Base-by-base conservation (phyloP, 73 alveolate genomes). In the Strombidium stylifer region DNA sequence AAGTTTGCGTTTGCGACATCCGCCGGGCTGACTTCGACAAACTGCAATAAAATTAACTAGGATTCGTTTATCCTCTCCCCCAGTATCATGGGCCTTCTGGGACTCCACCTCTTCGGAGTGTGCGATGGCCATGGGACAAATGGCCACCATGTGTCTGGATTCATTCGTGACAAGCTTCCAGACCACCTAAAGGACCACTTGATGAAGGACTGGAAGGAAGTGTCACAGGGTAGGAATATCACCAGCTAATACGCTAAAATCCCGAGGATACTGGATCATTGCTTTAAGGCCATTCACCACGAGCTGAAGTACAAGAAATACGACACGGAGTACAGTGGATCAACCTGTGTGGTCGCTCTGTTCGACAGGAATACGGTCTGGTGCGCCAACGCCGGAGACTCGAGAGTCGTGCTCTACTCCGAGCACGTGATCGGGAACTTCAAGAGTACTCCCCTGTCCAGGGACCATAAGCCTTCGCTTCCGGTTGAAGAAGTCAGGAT, bases 361-460 rank as follows among this genome's bases (percentile, higher is more conserved):
- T 35, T 79, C 55, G 66, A 44, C 28, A 44, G 56, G 66, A 77
- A 69, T 31, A 66, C 42, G 57, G 67, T 79, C 53, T 69, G 45
- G 7, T 66, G 90, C 66, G 84, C 84, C 0, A 79, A 79, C 66
- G 54, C 67, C 6, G 90, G 90, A 8, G 90, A 79, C 57, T 68
- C 85, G 36, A 79, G 90, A 39, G 80, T 84, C 24, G 89, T 85
- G 25, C 32, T 84, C n/a, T 6, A 32, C 42, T 4, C 42, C n/a
- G 10, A 4, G 42, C n/a, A 10, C n/a, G 42, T 4, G 42, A 10
- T 6, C n/a, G 42, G 42, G 42, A 32, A 32, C 4, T 32, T 32
- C 4, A 32, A 4, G 10, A 10, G 42, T 4, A 6, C 10, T 42
- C 21, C 54, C 11, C 14, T 42, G 54, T 6, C 4, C 14, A 42